A percentile compares a stretch with the other conserved stretches of the same genome.
Conservation (phyloP, 495 filamentous ascomycete species). For the Haplographium delicatum region DNA sequence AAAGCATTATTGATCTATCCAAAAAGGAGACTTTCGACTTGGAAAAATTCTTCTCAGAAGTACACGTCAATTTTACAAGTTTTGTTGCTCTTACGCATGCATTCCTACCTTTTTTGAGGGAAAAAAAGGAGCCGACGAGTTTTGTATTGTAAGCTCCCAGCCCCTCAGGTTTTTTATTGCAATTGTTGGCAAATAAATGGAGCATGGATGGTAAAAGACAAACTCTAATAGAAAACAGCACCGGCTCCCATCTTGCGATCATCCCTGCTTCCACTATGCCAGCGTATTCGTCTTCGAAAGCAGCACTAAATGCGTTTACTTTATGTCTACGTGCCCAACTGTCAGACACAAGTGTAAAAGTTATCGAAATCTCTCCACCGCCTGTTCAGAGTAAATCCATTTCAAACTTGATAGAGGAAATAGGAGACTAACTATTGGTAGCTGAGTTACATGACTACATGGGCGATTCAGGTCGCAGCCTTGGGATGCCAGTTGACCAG, state of each 20-base stretch:
- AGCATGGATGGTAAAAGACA: too few species aligned
- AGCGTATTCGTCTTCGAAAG: constrained; percentile 44
- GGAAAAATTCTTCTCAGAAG: constrained; percentile 38
- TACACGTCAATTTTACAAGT: constrained; percentile 54
- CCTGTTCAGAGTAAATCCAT: constrained; percentile 50
- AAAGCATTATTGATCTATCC: constrained; percentile 46
- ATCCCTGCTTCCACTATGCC: constrained; percentile 31
- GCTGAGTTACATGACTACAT: background rate
- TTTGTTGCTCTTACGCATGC: constrained; percentile 49
- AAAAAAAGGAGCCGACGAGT: constrained; percentile 30
- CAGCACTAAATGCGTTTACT: constrained; percentile 40
- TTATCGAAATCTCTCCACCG: constrained; percentile 54
- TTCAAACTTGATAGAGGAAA: constrained; percentile 9
- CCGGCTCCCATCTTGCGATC: constrained; percentile 36
- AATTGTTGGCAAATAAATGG: background rate
- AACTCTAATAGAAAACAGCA: too few species aligned
- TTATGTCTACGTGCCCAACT: constrained; percentile 50
- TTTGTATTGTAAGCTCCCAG: constrained; percentile 27
- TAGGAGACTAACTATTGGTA: background rate
- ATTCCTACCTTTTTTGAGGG: constrained; percentile 51
- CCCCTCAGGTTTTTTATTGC: background rate
- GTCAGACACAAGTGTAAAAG: constrained; percentile 38
- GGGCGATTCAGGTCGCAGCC: constrained; percentile 7
- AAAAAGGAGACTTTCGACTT: constrained; percentile 50
- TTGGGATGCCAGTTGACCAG: constrained; percentile 51